Evolutionary conservation across 225 moss, liverwort and hornwort species (phyloP).

Genomic region (Pleurozium schreberi): DNA sequence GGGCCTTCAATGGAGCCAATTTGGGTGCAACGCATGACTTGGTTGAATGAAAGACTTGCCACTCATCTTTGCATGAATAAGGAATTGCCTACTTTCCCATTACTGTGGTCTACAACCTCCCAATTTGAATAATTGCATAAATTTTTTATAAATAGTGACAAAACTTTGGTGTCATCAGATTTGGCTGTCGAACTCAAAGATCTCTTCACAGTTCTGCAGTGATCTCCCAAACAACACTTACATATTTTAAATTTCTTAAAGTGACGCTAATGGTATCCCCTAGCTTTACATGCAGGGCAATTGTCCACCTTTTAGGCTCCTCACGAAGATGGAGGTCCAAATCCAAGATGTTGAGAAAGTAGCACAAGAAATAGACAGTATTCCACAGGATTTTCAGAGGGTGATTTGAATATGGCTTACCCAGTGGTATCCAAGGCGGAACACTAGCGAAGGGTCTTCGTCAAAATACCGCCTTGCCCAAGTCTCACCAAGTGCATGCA

Average conservation of each 20-base stretch:
- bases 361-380: neutral
- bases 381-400: neutral
- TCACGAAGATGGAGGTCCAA: neutral
- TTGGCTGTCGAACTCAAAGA: neutral
- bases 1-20: neutral
- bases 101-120: neutral
- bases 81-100: neutral
- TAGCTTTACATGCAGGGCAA: neutral
- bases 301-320: neutral
- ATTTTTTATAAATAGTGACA: neutral
- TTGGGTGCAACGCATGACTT: neutral
- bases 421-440: conserved; percentile 88
- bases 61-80: neutral
- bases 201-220: neutral
- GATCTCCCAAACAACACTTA: neutral
- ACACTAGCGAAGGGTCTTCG: conserved; percentile 46
- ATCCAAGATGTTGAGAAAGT: neutral
- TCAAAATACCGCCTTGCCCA: conserved; percentile 51
- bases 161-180: neutral
- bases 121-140: neutral
- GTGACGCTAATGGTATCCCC: neutral
- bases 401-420: neutral
- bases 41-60: too few species aligned
- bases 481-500: conserved; percentile 63
- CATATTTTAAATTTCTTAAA: neutral